Conservation (phyloP, 2,329 filamentous ascomycete species). For the Botrytis pseudocinerea region DNA sequence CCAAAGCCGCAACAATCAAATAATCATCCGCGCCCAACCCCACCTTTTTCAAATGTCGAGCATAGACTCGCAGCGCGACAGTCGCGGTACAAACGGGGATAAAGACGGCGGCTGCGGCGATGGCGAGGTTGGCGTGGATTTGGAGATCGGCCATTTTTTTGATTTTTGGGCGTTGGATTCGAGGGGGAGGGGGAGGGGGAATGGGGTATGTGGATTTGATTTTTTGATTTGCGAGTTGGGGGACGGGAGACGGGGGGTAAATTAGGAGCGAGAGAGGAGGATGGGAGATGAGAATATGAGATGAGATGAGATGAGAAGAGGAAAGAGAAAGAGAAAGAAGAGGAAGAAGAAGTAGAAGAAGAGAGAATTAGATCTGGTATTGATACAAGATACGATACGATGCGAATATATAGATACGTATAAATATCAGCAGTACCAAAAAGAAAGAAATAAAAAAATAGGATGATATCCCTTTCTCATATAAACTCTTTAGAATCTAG, state of each 20-base stretch:
- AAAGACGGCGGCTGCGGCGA: constrained; percentile 7
- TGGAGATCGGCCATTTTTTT: constrained; percentile 16
- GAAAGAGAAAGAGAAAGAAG: neutral
- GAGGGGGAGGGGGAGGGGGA: too few relatives aligned
- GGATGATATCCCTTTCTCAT: neutral
- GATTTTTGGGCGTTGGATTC: too few relatives aligned
- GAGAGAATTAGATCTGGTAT: neutral
- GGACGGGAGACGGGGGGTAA: too few relatives aligned
- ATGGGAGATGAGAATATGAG: neutral
- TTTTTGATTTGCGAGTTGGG: too few relatives aligned
- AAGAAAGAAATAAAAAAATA: too few relatives aligned
- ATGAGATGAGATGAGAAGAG: neutral
- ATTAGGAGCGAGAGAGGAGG: too few relatives aligned
- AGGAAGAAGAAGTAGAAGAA: neutral
- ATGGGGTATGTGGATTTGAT: too few relatives aligned
- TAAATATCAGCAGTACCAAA: neutral
- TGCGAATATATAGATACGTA: too few relatives aligned
- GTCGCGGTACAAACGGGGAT: constrained; percentile 11
- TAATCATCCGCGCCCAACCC: constrained; percentile 22
- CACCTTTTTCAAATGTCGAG: constrained; percentile 4
- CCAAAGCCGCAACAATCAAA: constrained; percentile 18
- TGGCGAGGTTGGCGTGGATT: constrained; percentile 15
- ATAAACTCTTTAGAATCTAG: neutral
- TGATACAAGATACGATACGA: neutral
- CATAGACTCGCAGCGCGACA: constrained; percentile 13